A percentile compares a stretch with the other conserved stretches of the same genome.
Conservation (phyloP, 2,329 filamentous ascomycete species). For the Exophiala alcalophila region DNA sequence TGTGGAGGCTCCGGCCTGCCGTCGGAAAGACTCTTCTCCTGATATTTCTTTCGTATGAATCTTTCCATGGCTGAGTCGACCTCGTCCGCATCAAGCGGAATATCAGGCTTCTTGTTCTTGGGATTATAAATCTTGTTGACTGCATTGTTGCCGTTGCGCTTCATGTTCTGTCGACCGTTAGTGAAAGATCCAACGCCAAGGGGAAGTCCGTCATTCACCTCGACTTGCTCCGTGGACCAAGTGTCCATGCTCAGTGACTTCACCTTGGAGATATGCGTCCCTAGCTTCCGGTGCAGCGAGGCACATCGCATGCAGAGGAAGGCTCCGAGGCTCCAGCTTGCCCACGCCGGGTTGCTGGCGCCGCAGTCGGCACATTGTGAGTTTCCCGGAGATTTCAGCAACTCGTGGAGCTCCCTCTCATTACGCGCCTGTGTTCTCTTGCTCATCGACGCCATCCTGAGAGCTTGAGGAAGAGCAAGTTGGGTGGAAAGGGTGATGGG, state of each 20-base stretch:
- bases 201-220: slow-evolving; percentile 54
- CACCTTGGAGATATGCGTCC: slow-evolving; percentile 97
- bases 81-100: slow-evolving; percentile 88
- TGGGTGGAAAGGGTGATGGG: too few species aligned
- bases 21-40: slow-evolving; percentile 58
- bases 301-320: slow-evolving; percentile 99
- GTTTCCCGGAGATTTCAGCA: slow-evolving; percentile 86
- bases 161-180: slow-evolving; percentile 71
- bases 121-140: slow-evolving; percentile 92
- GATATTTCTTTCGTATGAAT: slow-evolving; percentile 93
- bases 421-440: slow-evolving; percentile 98
- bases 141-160: slow-evolving; percentile 76
- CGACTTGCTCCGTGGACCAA: slow-evolving; percentile 93
- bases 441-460: slow-evolving; percentile 72
- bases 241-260: slow-evolving; percentile 99
- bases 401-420: slow-evolving; percentile 84
- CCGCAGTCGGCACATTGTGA: slow-evolving; percentile 91
- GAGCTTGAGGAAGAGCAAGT: too few species aligned
- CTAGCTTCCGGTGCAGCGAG: slow-evolving; percentile 89
- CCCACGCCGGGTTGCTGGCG: slow-evolving; percentile 91
- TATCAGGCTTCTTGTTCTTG: slow-evolving; percentile 73
- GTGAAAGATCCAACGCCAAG: slow-evolving; percentile 11
- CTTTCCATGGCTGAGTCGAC: slow-evolving; percentile 91
- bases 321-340: slow-evolving; percentile 96
- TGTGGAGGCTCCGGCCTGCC: slow-evolving; percentile 42